These are phyloP conservation scores for Ailanthus altissimus DNA, from an alignment of 345 rosid species.

Conservation along the genomic window DNA sequence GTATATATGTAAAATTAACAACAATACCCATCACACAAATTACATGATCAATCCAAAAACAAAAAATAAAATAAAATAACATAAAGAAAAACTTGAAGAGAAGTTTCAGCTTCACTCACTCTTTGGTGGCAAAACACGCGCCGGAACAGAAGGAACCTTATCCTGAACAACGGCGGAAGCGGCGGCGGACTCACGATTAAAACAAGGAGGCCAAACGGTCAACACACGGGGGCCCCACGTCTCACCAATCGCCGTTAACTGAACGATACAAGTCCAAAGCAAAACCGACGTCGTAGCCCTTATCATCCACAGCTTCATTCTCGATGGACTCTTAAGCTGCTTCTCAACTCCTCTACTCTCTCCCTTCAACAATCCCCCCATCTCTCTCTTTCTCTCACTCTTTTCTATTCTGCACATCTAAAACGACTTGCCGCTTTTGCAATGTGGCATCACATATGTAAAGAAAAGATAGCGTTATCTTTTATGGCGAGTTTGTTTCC, in stretches of 20 bases:
- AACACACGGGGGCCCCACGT: conserved; percentile 86
- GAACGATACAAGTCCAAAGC: conserved; percentile 95
- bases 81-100: background rate
- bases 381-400: conserved; percentile 38
- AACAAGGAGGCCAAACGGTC: conserved; percentile 90
- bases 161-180: conserved; percentile 41
- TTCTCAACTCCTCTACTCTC: conserved; percentile 38
- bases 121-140: conserved; percentile 67
- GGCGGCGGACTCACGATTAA: conserved; percentile 43
- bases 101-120: conserved; percentile 41
- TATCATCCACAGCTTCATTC: conserved; percentile 84
- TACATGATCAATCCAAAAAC: background rate
- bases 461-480: background rate
- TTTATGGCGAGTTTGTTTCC: background rate
- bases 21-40: background rate
- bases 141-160: conserved; percentile 45
- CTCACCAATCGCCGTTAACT: conserved; percentile 84
- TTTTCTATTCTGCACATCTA: conserved; percentile 47
- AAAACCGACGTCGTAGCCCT: conserved; percentile 85
- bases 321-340: conserved; percentile 51
- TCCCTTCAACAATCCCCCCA: conserved; percentile 45
- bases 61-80: background rate
- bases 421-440: conserved; percentile 13
- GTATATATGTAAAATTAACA: background rate
- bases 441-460: conserved; percentile 32